Percentiles rank a stretch among this genome's conserved stretches.
These are phyloP conservation scores for Pilobolus umbonatus DNA, from an alignment of 192 early-diverging fungal species.

Conservation along the genomic window DNA sequence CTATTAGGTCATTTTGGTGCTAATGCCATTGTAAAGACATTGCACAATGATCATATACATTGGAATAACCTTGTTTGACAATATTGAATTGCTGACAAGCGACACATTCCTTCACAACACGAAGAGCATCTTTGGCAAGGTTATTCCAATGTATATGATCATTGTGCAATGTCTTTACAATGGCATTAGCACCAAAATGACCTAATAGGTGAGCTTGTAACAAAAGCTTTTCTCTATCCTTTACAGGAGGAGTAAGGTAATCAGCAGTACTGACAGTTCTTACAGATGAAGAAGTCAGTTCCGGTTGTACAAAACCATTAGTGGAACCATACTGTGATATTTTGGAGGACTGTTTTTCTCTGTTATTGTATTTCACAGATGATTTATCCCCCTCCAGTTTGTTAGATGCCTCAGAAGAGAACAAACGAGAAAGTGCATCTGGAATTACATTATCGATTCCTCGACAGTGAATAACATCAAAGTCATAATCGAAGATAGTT, in stretches of 20 bases:
- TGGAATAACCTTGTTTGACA: neutral
- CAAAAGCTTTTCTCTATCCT: neutral
- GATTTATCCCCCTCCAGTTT: slow-evolving; percentile 14
- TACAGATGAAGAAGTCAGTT: too few relatives aligned
- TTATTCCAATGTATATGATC: slow-evolving; percentile 1
- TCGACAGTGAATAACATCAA: slow-evolving; percentile 16
- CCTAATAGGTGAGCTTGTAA: neutral
- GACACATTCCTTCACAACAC: neutral
- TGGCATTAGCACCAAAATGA: neutral
- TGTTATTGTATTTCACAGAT: neutral
- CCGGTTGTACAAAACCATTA: too few relatives aligned
- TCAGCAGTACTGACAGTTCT: neutral
- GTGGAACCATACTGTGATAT: too few relatives aligned
- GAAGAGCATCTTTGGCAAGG: neutral
- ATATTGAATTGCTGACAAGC: neutral
- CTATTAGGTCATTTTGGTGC: neutral
- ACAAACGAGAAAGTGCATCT: slow-evolving; percentile 27
- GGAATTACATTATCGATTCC: slow-evolving; percentile 31
- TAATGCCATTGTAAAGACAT: neutral
- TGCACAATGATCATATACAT: neutral
- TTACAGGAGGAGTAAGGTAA: neutral
- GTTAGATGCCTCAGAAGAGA: neutral
- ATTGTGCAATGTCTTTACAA: neutral
- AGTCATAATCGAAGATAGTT: slow-evolving; percentile 26
- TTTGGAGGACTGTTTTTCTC: neutral